A percentile compares a stretch with the other conserved stretches of the same genome.
Evolutionary conservation across 768 basidiomycete species (phyloP).

Genomic region (Trametes sanguinea): DNA sequence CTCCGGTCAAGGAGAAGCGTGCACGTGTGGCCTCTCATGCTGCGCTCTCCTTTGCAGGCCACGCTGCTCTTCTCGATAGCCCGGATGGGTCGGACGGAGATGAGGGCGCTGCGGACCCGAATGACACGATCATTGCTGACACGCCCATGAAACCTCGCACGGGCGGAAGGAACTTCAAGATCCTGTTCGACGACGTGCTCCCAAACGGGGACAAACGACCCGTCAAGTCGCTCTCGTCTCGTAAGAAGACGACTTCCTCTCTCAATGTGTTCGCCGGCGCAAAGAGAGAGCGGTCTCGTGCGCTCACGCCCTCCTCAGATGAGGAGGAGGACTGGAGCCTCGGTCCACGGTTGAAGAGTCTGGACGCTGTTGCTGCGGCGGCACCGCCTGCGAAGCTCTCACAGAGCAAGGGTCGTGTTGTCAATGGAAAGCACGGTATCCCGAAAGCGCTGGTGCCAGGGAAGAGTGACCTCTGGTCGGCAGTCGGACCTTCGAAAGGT

Average conservation of each 20-base stretch:
- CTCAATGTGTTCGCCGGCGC: conserved; percentile 10
- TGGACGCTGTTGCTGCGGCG: conserved; percentile 9
- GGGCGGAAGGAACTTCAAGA: conserved; percentile 62
- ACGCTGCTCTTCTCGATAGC: conserved; percentile 32
- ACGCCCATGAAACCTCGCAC: conserved; percentile 67
- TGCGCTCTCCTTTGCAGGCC: conserved; percentile 40
- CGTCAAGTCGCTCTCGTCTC: conserved; percentile 13
- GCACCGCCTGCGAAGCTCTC: neutral
- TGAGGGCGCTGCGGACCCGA: conserved; percentile 29
- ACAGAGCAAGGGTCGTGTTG: conserved; percentile 4
- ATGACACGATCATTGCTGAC: conserved; percentile 59
- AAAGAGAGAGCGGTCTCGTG: conserved; percentile 22
- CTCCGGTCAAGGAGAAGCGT: conserved; percentile 77
- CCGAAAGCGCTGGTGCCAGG: conserved; percentile 26
- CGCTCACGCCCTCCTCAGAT: conserved; percentile 27
- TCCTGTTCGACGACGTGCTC: conserved; percentile 58
- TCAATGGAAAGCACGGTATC: conserved; percentile 17
- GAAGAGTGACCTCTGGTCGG: conserved; percentile 28
- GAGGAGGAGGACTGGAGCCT: conserved; percentile 27
- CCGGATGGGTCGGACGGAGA: conserved; percentile 41
- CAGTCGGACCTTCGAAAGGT: conserved; percentile 16
- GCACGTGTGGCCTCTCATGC: conserved; percentile 52
- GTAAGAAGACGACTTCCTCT: conserved; percentile 2
- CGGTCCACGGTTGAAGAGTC: conserved; percentile 26
- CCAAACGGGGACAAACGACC: conserved; percentile 15